phyloP scores from a whole-genome alignment of 306 rosid species.

The Adenanthera pavonina region DNA sequence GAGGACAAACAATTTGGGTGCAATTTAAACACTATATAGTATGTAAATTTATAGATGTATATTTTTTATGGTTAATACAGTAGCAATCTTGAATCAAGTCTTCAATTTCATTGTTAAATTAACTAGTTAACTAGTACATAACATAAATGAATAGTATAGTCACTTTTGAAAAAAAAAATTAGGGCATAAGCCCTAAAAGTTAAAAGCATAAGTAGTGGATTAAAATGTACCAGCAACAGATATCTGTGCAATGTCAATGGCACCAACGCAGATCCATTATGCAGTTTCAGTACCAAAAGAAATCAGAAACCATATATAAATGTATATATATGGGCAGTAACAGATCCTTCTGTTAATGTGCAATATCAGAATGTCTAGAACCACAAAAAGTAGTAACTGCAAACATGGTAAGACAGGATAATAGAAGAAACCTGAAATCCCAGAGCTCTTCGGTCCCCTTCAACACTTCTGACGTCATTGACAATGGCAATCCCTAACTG shows the following conservation, averaged over 20 bases:
- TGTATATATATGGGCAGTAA: slow-evolving; percentile 25
- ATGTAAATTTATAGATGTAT: not conserved
- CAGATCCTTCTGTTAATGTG: slow-evolving; percentile 27
- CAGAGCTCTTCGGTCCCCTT: slow-evolving; percentile 97
- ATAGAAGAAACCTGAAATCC: slow-evolving; percentile 84
- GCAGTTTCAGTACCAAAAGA: slow-evolving; percentile 97
- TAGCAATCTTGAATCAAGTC: not conserved
- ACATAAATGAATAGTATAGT: not conserved
- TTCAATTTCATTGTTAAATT: not conserved
- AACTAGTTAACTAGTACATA: no score
- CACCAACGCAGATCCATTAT: slow-evolving; percentile 97
- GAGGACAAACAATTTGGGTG: not conserved
- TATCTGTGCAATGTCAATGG: no score
- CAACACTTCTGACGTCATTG: slow-evolving; percentile 92
- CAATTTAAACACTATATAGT: not conserved
- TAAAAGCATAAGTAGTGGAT: slow-evolving; percentile 12
- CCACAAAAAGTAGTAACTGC: slow-evolving; percentile 2
- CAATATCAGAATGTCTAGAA: slow-evolving; percentile 25
- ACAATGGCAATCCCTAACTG: slow-evolving; percentile 97
- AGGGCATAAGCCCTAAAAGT: not conserved
- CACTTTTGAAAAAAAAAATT: not conserved
- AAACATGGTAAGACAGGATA: slow-evolving; percentile 20
- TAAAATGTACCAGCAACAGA: slow-evolving; percentile 77
- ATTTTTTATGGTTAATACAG: not conserved
- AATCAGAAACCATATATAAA: slow-evolving; percentile 66